Percentiles rank a stretch among this genome's conserved stretches.
Evolutionary conservation across 305 asterid genomes (phyloP).

Genomic region (Striga hermonthica): DNA sequence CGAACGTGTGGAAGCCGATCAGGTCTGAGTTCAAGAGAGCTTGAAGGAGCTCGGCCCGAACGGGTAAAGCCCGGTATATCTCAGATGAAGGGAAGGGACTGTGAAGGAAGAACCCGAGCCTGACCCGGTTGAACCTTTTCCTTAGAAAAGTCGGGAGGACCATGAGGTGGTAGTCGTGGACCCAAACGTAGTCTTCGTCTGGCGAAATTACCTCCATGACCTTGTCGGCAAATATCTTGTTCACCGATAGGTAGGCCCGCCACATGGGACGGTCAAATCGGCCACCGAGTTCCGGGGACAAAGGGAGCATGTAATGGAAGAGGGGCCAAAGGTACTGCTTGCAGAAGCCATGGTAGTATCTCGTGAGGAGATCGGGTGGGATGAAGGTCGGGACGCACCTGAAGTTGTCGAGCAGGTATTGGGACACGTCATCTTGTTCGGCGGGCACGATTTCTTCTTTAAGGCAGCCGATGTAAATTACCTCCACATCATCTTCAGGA

Average conservation of each 20-base stretch:
- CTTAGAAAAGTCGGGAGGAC: constrained; percentile 80
- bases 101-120: constrained; percentile 83
- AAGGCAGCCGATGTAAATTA: constrained; percentile 70
- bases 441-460: constrained; percentile 59
- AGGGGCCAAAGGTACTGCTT: constrained; percentile 86
- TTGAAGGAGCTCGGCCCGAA: constrained; percentile 65
- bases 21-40: constrained; percentile 84
- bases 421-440: constrained; percentile 80
- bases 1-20: constrained; percentile 85
- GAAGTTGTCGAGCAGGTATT: constrained; percentile 67
- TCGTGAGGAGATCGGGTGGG: constrained; percentile 66
- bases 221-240: constrained; percentile 85
- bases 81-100: constrained; percentile 85
- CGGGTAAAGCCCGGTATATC: constrained; percentile 79
- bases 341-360: constrained; percentile 83
- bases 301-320: constrained; percentile 91
- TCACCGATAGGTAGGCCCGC: constrained; percentile 90
- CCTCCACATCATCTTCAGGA: constrained; percentile 68
- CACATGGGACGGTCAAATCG: constrained; percentile 75
- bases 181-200: constrained; percentile 87
- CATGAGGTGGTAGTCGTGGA: constrained; percentile 89
- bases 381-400: constrained; percentile 88
- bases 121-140: constrained; percentile 76
- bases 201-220: constrained; percentile 89
- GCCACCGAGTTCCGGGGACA: constrained; percentile 92